Conservation (phyloP, 2,329 filamentous ascomycete species). For the Neonectria neomacrospora region DNA sequence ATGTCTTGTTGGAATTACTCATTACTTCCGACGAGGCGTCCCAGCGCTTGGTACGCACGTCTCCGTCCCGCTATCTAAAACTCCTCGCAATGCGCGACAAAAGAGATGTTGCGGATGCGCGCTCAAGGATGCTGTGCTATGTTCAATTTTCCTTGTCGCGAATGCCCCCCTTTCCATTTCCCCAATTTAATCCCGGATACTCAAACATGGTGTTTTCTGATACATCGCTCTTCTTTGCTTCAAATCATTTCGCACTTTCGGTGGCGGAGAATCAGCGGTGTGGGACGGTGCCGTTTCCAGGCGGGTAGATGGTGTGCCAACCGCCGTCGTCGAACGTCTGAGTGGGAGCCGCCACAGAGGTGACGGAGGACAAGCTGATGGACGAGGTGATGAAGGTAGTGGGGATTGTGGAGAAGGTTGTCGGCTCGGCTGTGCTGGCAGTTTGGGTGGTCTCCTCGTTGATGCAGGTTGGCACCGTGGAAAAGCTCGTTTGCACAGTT, state of each 20-base stretch:
- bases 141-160: constrained; percentile 26
- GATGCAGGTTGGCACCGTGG: neutral
- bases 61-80: constrained; percentile 34
- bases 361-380: constrained; percentile 14
- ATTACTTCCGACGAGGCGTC: constrained; percentile 46
- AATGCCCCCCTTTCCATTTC: constrained; percentile 16
- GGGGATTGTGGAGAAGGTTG: constrained; percentile 31
- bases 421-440: constrained; percentile 19
- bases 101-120: constrained; percentile 16
- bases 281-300: constrained; percentile 54
- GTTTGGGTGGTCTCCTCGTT: constrained; percentile 3
- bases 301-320: constrained; percentile 59
- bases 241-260: constrained; percentile 12
- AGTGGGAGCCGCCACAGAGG: constrained; percentile 30
- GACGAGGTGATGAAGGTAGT: constrained; percentile 16
- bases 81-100: constrained; percentile 20
- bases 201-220: constrained; percentile 10
- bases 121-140: constrained; percentile 20
- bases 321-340: constrained; percentile 54
- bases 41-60: constrained; percentile 55
- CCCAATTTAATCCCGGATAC: constrained; percentile 9
- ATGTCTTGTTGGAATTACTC: constrained; percentile 36
- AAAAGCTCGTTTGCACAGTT: neutral
- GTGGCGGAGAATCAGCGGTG: constrained; percentile 22
- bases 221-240: constrained; percentile 15